phyloP scores from a whole-genome alignment of 2,329 filamentous ascomycete genomes.

The Fusarium coicis region DNA sequence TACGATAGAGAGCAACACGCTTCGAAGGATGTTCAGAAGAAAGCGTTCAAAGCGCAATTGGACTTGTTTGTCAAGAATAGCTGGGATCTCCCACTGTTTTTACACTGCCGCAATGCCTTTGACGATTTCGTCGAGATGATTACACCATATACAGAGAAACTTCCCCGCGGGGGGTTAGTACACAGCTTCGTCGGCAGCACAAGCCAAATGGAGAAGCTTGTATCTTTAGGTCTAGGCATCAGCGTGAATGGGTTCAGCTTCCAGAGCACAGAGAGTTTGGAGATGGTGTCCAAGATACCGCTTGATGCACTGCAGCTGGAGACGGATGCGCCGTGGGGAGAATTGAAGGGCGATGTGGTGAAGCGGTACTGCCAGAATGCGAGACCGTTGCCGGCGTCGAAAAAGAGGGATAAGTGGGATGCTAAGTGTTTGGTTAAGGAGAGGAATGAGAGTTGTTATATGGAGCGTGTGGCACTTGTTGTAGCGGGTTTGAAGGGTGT shows the following conservation, averaged over 20 bases:
- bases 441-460: slow-evolving; percentile 61
- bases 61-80: slow-evolving; percentile 40
- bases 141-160: slow-evolving; percentile 48
- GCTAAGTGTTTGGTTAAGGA: slow-evolving; percentile 59
- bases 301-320: slow-evolving; percentile 40
- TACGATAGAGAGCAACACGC: slow-evolving; percentile 59
- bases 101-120: slow-evolving; percentile 44
- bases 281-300: slow-evolving; percentile 41
- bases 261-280: slow-evolving; percentile 37
- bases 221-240: slow-evolving; percentile 37
- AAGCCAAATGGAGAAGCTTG: slow-evolving; percentile 41
- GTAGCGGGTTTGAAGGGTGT: slow-evolving; percentile 60
- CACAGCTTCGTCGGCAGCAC: slow-evolving; percentile 43
- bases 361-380: slow-evolving; percentile 56
- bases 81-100: slow-evolving; percentile 42
- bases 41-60: slow-evolving; percentile 40
- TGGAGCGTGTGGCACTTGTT: slow-evolving; percentile 58
- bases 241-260: slow-evolving; percentile 62
- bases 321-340: slow-evolving; percentile 45
- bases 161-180: slow-evolving; percentile 39
- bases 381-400: slow-evolving; percentile 51
- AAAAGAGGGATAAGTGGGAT: slow-evolving; percentile 63
- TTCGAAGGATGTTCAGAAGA: slow-evolving; percentile 47
- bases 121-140: slow-evolving; percentile 50
- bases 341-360: slow-evolving; percentile 44